Evolutionary conservation across 2,329 filamentous ascomycete genomes (phyloP).

Genomic region (Colletotrichum sp.): DNA sequence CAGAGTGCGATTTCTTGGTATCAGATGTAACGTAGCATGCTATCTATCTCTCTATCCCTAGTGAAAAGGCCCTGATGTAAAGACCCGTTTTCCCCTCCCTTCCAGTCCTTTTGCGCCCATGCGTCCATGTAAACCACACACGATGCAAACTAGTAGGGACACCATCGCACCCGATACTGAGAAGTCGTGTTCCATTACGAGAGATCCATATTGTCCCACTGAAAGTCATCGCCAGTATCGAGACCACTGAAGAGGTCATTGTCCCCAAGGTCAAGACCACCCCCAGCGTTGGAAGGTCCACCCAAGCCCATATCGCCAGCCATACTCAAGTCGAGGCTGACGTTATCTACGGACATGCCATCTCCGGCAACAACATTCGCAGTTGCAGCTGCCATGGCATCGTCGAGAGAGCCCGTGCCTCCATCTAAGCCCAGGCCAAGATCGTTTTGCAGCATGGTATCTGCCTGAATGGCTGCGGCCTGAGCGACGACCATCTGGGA

Average conservation of each 20-base stretch:
- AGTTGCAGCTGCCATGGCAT: slow-evolving; percentile 46
- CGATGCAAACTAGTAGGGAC: background rate
- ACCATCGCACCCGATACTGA: background rate
- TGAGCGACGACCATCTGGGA: slow-evolving; percentile 58
- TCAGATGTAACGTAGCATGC: background rate
- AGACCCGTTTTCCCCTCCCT: background rate
- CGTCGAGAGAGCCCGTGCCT: slow-evolving; percentile 34
- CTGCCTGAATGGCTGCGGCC: slow-evolving; percentile 37
- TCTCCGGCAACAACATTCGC: slow-evolving; percentile 38
- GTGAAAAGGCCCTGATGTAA: background rate
- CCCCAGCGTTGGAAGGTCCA: slow-evolving; percentile 34
- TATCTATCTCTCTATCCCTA: background rate
- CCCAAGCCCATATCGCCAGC: slow-evolving; percentile 43
- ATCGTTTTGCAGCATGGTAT: slow-evolving; percentile 47
- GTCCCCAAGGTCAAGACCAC: slow-evolving; percentile 39
- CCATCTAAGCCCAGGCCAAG: slow-evolving; percentile 45
- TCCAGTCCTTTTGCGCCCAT: background rate
- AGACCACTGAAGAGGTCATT: slow-evolving; percentile 41
- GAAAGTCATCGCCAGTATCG: slow-evolving; percentile 50
- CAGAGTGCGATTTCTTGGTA: slow-evolving; percentile 5
- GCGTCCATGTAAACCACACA: background rate
- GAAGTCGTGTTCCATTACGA: background rate
- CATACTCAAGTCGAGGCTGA: slow-evolving; percentile 53
- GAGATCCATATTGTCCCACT: slow-evolving; percentile 42
- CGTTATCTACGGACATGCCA: slow-evolving; percentile 42